These are phyloP conservation scores for Thalassiosira hispida DNA, from an alignment of 352 stramenopile genomes.

Conservation along the genomic window DNA sequence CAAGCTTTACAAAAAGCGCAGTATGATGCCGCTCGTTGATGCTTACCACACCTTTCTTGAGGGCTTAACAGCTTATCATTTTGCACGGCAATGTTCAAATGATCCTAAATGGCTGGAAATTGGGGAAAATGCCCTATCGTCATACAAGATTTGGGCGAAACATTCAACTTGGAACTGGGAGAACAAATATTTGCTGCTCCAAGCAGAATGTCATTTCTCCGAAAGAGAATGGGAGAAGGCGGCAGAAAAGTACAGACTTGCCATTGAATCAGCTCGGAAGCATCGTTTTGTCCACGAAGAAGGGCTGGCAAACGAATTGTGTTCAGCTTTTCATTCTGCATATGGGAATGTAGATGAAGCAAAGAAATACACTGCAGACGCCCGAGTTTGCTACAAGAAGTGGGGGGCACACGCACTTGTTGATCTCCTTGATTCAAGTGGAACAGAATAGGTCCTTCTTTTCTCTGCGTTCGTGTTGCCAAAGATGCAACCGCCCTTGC, in stretches of 20 bases:
- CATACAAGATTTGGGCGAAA: background rate
- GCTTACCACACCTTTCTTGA: slow-evolving; percentile 21
- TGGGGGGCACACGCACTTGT: slow-evolving; percentile 41
- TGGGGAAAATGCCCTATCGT: slow-evolving; percentile 7
- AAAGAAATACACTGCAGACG: slow-evolving; percentile 8
- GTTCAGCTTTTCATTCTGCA: slow-evolving; percentile 8
- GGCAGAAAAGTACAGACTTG: slow-evolving; percentile 14
- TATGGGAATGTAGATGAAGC: slow-evolving; percentile 3
- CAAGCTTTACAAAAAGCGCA: slow-evolving; percentile 12
- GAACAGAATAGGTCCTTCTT: too few species aligned
- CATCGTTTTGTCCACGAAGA: slow-evolving; percentile 43
- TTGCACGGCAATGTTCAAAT: background rate
- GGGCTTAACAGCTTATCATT: slow-evolving; percentile 16
- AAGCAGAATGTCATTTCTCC: slow-evolving; percentile 17
- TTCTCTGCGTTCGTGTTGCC: too few species aligned
- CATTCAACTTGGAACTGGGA: slow-evolving; percentile 33
- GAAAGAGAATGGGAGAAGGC: slow-evolving; percentile 17
- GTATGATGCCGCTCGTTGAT: background rate
- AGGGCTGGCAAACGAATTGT: slow-evolving; percentile 27
- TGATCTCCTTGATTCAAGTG: background rate
- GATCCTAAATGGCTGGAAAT: slow-evolving; percentile 14
- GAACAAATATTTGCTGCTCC: slow-evolving; percentile 24
- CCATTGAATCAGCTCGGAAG: slow-evolving; percentile 16
- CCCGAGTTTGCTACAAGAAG: slow-evolving; percentile 22
- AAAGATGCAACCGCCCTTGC: too few species aligned